Percentiles rank a stretch among this genome's conserved stretches.
Evolutionary conservation across 2,329 filamentous ascomycete genomes (phyloP).

Genomic region (Berkeleyomyces rouxiae): DNA sequence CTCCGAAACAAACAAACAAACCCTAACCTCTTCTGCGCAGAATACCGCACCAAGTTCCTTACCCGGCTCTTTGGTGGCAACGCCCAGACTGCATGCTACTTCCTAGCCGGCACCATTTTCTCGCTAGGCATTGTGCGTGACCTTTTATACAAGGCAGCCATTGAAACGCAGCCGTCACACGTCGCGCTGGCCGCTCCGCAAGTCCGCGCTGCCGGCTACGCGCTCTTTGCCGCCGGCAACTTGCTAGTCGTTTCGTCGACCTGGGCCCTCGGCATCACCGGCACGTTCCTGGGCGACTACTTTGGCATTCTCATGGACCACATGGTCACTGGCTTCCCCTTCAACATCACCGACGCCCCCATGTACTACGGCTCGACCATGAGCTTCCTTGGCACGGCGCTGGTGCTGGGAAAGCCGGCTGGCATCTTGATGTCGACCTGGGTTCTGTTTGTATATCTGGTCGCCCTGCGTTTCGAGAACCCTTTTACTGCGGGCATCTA

Average conservation of each 20-base stretch:
- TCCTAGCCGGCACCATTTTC: constrained; percentile 79
- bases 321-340: constrained; percentile 88
- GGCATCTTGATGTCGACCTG: constrained; percentile 59
- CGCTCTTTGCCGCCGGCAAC: constrained; percentile 61
- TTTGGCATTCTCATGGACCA: constrained; percentile 96
- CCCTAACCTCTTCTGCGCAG: constrained; percentile 27
- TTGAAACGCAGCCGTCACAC: constrained; percentile 59
- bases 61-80: constrained; percentile 74
- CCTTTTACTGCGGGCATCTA: constrained; percentile 92
- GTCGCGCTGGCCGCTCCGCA: constrained; percentile 48
- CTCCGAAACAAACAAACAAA: background rate
- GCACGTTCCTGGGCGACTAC: constrained; percentile 95
- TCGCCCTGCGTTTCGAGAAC: constrained; percentile 78
- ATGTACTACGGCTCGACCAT: constrained; percentile 95
- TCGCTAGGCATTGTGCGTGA: constrained; percentile 79
- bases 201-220: constrained; percentile 48
- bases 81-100: constrained; percentile 70
- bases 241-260: constrained; percentile 76
- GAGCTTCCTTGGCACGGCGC: constrained; percentile 75
- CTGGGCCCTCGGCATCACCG: constrained; percentile 81
- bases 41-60: constrained; percentile 80
- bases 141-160: constrained; percentile 68
- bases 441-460: constrained; percentile 61
- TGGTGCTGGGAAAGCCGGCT: constrained; percentile 76
- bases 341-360: constrained; percentile 75